These are phyloP conservation scores for Colletotrichum musae DNA, from an alignment of 2,329 filamentous ascomycete species.

Conservation along the genomic window DNA sequence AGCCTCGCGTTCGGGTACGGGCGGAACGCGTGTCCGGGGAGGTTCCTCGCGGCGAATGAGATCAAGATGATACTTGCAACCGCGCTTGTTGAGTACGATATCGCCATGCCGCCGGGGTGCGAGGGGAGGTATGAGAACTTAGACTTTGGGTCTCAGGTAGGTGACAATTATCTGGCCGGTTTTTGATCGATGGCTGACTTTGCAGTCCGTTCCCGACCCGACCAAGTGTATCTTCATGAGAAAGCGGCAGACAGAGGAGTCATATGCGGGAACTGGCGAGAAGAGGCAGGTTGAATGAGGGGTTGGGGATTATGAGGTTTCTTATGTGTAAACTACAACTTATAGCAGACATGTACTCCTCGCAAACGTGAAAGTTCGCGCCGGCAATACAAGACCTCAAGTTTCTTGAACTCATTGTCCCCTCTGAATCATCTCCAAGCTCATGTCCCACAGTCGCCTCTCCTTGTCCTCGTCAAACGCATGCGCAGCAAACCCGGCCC, in stretches of 20 bases:
- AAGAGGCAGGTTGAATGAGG: background rate
- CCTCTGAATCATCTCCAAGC: background rate
- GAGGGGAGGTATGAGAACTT: slow-evolving; percentile 7
- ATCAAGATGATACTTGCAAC: slow-evolving; percentile 60
- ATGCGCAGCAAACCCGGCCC: slow-evolving; percentile 41
- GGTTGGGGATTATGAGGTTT: too few relatives aligned
- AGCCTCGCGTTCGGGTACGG: slow-evolving; percentile 56
- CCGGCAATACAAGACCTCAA: too few relatives aligned
- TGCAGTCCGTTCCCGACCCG: slow-evolving; percentile 10
- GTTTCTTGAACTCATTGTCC: too few relatives aligned
- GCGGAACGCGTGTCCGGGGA: slow-evolving; percentile 57
- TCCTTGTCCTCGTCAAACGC: slow-evolving; percentile 26
- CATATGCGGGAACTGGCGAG: too few relatives aligned
- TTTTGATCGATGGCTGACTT: background rate
- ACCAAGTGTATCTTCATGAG: slow-evolving; percentile 4
- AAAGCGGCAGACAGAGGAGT: background rate
- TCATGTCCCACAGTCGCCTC: background rate
- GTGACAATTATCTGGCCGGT: background rate
- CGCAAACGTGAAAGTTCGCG: too few relatives aligned
- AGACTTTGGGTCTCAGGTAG: slow-evolving; percentile 5
- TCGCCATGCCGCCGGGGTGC: slow-evolving; percentile 49
- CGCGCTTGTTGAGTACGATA: slow-evolving; percentile 57
- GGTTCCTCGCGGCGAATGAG: slow-evolving; percentile 61
- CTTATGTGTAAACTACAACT: too few relatives aligned
- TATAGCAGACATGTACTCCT: too few relatives aligned